Percentiles rank a stretch among this genome's conserved stretches.
Evolutionary conservation across 768 basidiomycete species (phyloP).

Genomic region (Xerocomus spinulosus): DNA sequence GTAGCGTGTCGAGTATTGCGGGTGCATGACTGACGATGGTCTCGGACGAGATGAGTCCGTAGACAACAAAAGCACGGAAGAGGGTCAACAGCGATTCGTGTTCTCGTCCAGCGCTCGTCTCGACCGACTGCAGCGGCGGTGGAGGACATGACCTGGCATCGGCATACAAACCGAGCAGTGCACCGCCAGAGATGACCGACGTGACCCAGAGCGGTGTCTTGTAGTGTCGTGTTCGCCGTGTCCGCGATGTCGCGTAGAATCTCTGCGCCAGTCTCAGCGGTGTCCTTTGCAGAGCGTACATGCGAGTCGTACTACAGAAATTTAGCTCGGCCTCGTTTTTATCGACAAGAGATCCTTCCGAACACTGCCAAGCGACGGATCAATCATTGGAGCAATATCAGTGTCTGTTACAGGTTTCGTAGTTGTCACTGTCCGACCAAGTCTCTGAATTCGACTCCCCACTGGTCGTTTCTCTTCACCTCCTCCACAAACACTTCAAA

Average conservation of each 20-base stretch:
- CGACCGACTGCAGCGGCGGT: constrained; percentile 15
- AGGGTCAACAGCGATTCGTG: constrained; percentile 33
- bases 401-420: background rate
- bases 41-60: constrained; percentile 75
- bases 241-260: constrained; percentile 1
- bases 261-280: constrained; percentile 1
- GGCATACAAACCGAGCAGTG: constrained; percentile 18
- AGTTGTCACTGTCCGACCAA: constrained; percentile 24
- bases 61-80: constrained; percentile 75
- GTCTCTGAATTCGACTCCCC: constrained; percentile 59
- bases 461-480: constrained; percentile 58
- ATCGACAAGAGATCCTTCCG: background rate
- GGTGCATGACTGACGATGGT: constrained; percentile 74
- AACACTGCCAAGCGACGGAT: background rate
- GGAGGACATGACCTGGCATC: constrained; percentile 26
- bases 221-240: constrained; percentile 4
- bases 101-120: background rate
- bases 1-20: constrained; percentile 48
- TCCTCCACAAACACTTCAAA: constrained; percentile 82
- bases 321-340: background rate
- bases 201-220: constrained; percentile 10
- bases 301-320: background rate
- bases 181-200: constrained; percentile 16
- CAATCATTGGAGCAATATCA: too few relatives aligned
- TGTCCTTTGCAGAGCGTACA: constrained; percentile 14